phyloP scores from a whole-genome alignment of 148 eudicot species.

The Rhododendron henanense region DNA sequence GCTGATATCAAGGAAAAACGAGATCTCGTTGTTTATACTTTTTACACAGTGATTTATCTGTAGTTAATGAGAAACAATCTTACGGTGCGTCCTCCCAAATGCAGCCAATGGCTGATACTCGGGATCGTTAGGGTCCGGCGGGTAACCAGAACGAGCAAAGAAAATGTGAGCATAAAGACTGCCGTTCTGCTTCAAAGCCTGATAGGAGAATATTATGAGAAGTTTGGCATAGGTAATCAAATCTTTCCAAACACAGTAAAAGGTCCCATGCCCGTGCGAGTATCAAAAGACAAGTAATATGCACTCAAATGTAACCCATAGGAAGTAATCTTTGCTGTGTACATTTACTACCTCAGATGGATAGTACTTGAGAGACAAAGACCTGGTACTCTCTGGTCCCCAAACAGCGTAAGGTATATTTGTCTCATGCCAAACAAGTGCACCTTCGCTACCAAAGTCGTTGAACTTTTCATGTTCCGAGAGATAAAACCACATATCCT shows the following conservation, averaged over 20 bases:
- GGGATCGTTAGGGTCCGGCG: constrained; percentile 89
- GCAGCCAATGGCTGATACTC: constrained; percentile 79
- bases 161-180: constrained; percentile 82
- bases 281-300: not conserved
- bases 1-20: constrained; percentile 40
- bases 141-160: constrained; percentile 91
- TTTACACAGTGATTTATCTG: not conserved
- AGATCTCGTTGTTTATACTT: not conserved
- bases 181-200: constrained; percentile 90
- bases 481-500: constrained; percentile 96
- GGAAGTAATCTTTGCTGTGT: not conserved
- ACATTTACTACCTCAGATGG: constrained; percentile 70
- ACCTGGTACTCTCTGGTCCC: constrained; percentile 80
- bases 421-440: constrained; percentile 97
- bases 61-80: constrained; percentile 23
- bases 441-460: constrained; percentile 74
- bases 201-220: constrained; percentile 15
- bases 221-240: not conserved
- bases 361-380: constrained; percentile 64
- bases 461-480: constrained; percentile 75
- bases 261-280: not conserved
- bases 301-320: not conserved
- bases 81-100: constrained; percentile 79
- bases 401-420: constrained; percentile 95
- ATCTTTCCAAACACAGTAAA: not conserved